Conservation (phyloP, 805 yeast species). For the Starmerella floris region DNA sequence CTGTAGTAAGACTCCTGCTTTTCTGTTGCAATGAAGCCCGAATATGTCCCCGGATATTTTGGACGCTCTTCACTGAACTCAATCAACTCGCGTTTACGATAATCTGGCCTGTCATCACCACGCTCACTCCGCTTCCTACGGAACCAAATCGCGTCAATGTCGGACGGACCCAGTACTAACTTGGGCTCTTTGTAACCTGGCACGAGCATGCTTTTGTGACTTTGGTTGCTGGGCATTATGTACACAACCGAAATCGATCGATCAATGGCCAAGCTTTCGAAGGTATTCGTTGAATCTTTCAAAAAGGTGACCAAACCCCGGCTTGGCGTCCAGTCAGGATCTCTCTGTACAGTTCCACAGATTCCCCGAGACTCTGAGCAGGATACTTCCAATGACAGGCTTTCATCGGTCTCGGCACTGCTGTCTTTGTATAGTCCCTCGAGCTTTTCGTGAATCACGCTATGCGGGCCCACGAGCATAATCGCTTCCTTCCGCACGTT, state of each 20-base stretch:
- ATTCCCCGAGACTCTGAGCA: constrained; percentile 25
- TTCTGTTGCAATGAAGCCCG: constrained; percentile 11
- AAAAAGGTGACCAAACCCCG: constrained; percentile 33
- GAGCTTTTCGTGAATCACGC: constrained; percentile 37
- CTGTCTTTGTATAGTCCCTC: constrained; percentile 30
- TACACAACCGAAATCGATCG: constrained; percentile 38
- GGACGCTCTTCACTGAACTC: constrained; percentile 18
- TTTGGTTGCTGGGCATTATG: constrained; percentile 42
- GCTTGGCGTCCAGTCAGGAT: constrained; percentile 29
- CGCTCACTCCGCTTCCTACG: constrained; percentile 25
- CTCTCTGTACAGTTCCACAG: constrained; percentile 24
- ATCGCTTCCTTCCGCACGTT: constrained; percentile 63
- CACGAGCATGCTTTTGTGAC: constrained; percentile 69
- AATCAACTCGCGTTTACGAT: constrained; percentile 19
- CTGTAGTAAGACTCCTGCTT: constrained; percentile 17
- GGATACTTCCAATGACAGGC: constrained; percentile 16
- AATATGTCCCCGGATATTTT: constrained; percentile 18
- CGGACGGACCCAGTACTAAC: constrained; percentile 52
- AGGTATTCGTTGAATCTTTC: constrained; percentile 25
- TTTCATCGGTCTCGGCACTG: constrained; percentile 11
- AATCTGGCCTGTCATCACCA: constrained; percentile 23
- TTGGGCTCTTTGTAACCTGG: constrained; percentile 61
- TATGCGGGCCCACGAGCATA: constrained; percentile 51
- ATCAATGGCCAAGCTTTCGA: constrained; percentile 36
- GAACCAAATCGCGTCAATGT: constrained; percentile 41